Evolutionary conservation across 257 asterid genomes (phyloP).

Genomic region (Knoxia roxburghii): DNA sequence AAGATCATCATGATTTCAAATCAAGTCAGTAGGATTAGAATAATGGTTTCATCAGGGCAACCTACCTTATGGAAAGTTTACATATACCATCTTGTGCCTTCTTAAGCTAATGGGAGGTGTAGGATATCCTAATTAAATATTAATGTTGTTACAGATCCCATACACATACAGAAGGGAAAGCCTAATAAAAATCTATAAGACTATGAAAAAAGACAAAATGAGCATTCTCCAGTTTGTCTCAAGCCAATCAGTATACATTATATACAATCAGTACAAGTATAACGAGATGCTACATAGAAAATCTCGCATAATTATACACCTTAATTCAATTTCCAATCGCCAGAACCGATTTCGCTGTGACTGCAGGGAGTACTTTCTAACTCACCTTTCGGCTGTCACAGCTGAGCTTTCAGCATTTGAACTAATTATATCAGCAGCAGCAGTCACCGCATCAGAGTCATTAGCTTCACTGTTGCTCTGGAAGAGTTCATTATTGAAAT

Average conservation of each 20-base stretch:
- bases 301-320: slow-evolving; percentile 11
- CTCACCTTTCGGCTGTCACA: slow-evolving; percentile 23
- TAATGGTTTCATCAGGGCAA: too few species aligned
- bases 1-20: too few species aligned
- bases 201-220: neutral
- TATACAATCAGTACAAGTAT: slow-evolving; percentile 12
- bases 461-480: slow-evolving; percentile 55
- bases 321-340: neutral
- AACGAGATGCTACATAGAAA: slow-evolving; percentile 1
- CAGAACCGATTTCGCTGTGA: neutral
- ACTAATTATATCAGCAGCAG: slow-evolving; percentile 36
- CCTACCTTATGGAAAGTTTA: neutral
- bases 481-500: slow-evolving; percentile 10
- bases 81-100: neutral
- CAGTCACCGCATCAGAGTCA: slow-evolving; percentile 30
- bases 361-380: neutral
- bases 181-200: neutral
- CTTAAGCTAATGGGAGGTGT: neutral
- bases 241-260: slow-evolving; percentile 1
- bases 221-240: neutral
- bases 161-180: neutral
- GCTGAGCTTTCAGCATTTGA: slow-evolving; percentile 39
- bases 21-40: too few species aligned
- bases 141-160: neutral
- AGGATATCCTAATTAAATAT: neutral